Evolutionary conservation across 2,329 filamentous ascomycete species (phyloP), one percentile per base, ranked within the genome.

Genomic region (Alternaria metachromatica): DNA sequence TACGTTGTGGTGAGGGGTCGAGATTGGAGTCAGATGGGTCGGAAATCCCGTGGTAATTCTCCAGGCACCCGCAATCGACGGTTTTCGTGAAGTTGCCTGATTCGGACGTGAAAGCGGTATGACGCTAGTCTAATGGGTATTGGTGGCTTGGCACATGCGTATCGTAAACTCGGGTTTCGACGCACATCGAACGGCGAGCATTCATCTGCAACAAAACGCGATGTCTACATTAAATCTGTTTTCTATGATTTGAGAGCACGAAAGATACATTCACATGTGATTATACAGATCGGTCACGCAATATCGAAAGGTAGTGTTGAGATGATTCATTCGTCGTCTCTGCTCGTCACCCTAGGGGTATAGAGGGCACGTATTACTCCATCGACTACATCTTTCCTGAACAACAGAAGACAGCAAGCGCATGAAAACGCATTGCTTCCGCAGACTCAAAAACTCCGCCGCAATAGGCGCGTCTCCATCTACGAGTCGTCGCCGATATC

Each of bases 401-500:
- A 33, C 13, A 55, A 41, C 37, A 28, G 21, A 25, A 18, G 23
- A 21, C 53, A 55, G 25, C 11, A 37, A 55, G 53, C 23, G 23
- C 21, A 10, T 5, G 5, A 20, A 5, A 13, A 25, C 18, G 37
- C 3, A 6, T 44, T 28, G 10, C 23, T 11, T 11, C 33, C 23
- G n/a, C 23, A 26, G 21, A 26, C 15, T 18, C n/a, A 3, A 12
- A 1, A 20, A 25, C n/a, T 23, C 5, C 53, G 15, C 15, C 13
- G 23, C 9, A 3, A 5, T 12, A 55, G 53, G 21, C 23, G 18
- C 53, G 6, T 50, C n/a, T 51, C 54, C 55, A 55, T 64, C 60
- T 90, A 91, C 83, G 89, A 86, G 77, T 91, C 87, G 72, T 89
- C 88, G 21, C 85, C 76, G 58, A 89, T 78, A 72, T 89, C 85